These are phyloP conservation scores for Hypoxylon sp. DNA, from an alignment of 2,329 filamentous ascomycete genomes.

Conservation along the genomic window DNA sequence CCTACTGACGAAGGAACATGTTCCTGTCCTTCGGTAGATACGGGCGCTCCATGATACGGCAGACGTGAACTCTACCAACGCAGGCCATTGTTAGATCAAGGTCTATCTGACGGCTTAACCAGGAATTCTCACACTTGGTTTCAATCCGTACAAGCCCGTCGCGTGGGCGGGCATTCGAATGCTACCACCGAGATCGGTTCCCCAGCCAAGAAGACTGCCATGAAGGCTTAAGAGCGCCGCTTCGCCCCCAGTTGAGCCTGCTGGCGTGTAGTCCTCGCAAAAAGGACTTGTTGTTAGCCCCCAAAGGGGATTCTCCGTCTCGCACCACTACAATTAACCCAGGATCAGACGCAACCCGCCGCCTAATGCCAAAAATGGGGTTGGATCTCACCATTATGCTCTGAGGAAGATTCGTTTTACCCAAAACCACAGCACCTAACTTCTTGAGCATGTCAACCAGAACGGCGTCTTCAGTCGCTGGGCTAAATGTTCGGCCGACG, in stretches of 20 bases:
- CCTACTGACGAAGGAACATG: constrained; percentile 74
- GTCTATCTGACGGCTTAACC: constrained; percentile 43
- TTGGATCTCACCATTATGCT: constrained; percentile 49
- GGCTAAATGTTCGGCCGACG: constrained; percentile 62
- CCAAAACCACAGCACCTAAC: constrained; percentile 65
- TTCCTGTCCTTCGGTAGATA: constrained; percentile 74
- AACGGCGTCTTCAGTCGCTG: constrained; percentile 63
- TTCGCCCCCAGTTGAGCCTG: constrained; percentile 55
- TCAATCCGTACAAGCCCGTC: constrained; percentile 63
- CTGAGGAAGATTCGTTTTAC: constrained; percentile 62
- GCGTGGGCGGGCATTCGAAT: constrained; percentile 63
- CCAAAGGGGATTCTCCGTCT: constrained; percentile 67
- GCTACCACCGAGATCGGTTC: constrained; percentile 66
- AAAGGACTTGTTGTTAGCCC: constrained; percentile 63
- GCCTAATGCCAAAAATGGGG: constrained; percentile 60
- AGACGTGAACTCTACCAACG: constrained; percentile 64
- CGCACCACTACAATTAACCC: constrained; percentile 59
- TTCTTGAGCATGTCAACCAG: constrained; percentile 63
- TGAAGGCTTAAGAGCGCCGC: constrained; percentile 44
- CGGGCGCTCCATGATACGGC: constrained; percentile 69
- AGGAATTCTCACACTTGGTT: constrained; percentile 60
- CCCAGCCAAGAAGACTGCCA: constrained; percentile 60
- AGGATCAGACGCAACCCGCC: constrained; percentile 57
- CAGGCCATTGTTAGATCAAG: constrained; percentile 10
- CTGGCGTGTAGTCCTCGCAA: constrained; percentile 59